Evolutionary conservation across 805 yeast species (phyloP).

Genomic region (Starmerella apis): DNA sequence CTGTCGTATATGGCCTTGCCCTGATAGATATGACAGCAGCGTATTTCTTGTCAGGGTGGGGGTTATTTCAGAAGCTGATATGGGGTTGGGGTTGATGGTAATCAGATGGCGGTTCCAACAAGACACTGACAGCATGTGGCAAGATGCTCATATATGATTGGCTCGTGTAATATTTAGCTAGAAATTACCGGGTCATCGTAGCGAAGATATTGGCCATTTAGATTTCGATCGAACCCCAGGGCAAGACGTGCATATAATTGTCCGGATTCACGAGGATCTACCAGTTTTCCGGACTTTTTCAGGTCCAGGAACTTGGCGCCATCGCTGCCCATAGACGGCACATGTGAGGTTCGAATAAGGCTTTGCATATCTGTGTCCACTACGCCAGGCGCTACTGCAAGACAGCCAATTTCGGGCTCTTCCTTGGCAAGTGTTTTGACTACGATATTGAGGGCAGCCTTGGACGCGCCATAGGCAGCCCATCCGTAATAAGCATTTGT

Average conservation of each 20-base stretch:
- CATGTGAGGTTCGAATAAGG: conserved; percentile 54
- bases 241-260: conserved; percentile 57
- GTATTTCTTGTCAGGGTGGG: not conserved
- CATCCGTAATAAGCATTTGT: conserved; percentile 55
- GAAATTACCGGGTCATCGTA: conserved; percentile 30
- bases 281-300: conserved; percentile 45
- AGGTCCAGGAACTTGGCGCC: conserved; percentile 56
- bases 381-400: conserved; percentile 88
- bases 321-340: conserved; percentile 52
- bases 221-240: conserved; percentile 44
- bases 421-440: conserved; percentile 58
- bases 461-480: conserved; percentile 87
- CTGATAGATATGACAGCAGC: not conserved
- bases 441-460: conserved; percentile 81
- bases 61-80: not conserved
- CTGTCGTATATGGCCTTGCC: not conserved
- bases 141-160: not conserved
- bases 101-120: not conserved
- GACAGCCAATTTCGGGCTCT: conserved; percentile 46
- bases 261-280: conserved; percentile 67
- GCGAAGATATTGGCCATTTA: conserved; percentile 62
- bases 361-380: conserved; percentile 86
- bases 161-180: not conserved
- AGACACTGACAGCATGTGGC: conserved; percentile 2
- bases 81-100: not conserved